Percentiles rank a stretch among this genome's conserved stretches.
phyloP scores from a whole-genome alignment of 164 flowering plant genomes.

The Saururus chinensis region DNA sequence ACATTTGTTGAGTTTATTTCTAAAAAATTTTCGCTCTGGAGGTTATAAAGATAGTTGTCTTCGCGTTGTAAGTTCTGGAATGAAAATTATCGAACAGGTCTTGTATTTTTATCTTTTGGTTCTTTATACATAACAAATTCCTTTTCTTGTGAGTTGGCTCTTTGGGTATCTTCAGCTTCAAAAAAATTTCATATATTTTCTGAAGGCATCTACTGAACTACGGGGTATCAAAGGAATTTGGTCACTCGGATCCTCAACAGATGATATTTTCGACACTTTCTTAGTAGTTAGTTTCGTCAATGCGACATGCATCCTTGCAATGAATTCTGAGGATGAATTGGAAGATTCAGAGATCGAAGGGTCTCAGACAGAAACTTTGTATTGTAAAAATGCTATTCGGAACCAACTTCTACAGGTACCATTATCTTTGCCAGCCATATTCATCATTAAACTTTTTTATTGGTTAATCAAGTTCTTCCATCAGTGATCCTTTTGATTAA shows the following conservation, averaged over 20 bases:
- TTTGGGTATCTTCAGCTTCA: not conserved
- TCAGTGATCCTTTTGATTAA: too few relatives aligned
- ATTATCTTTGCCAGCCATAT: too few relatives aligned
- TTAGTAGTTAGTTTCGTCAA: slow-evolving; percentile 93
- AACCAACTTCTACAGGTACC: slow-evolving; percentile 99
- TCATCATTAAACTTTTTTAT: too few relatives aligned
- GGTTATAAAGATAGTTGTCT: slow-evolving; percentile 98
- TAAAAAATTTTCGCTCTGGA: too few relatives aligned
- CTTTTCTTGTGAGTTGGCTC: not conserved
- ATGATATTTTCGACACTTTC: slow-evolving; percentile 86
- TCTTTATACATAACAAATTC: not conserved
- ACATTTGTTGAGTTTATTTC: too few relatives aligned
- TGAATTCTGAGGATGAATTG: slow-evolving; percentile 91
- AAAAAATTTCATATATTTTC: not conserved
- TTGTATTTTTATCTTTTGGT: not conserved
- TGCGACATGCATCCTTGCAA: slow-evolving; percentile 89
- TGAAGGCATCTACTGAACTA: slow-evolving; percentile 93
- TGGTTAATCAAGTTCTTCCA: too few relatives aligned
- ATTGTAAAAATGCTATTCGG: slow-evolving; percentile 80
- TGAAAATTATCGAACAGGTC: slow-evolving; percentile 97
- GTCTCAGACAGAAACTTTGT: slow-evolving; percentile 81
- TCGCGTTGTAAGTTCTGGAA: slow-evolving; percentile 93
- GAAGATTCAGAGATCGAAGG: slow-evolving; percentile 99
- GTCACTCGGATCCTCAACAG: slow-evolving; percentile 82
- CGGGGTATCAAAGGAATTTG: slow-evolving; percentile 99